These are phyloP conservation scores for Hapsidospora chrysogenum DNA, from an alignment of 495 filamentous ascomycete genomes.

Conservation along the genomic window DNA sequence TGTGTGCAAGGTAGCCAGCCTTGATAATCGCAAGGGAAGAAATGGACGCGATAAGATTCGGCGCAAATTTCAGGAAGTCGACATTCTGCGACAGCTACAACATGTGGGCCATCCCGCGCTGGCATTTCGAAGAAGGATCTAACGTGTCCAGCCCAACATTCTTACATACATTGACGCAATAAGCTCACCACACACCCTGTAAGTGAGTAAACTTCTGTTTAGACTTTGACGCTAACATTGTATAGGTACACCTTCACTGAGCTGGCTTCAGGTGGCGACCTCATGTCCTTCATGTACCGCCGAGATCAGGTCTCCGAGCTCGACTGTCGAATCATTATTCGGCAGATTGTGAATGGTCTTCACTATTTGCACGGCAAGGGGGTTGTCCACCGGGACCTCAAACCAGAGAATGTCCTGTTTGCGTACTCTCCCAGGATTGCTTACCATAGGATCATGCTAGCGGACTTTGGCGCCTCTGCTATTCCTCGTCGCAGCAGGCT, in stretches of 20 bases:
- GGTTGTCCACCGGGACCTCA: constrained; percentile 82
- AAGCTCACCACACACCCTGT: constrained; percentile 31
- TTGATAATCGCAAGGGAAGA: constrained; percentile 5
- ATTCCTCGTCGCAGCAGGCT: constrained; percentile 29
- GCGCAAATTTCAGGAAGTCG: constrained; percentile 29
- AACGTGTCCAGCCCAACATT: constrained; percentile 47
- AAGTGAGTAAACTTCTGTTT: constrained; percentile 9
- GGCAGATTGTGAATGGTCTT: constrained; percentile 63
- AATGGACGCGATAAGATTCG: constrained; percentile 6
- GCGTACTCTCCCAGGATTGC: constrained; percentile 37
- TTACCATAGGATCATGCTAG: constrained; percentile 43
- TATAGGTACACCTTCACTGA: constrained; percentile 50
- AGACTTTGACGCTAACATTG: constrained; percentile 2
- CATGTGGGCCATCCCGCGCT: no score
- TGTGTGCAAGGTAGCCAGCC: constrained; percentile 53
- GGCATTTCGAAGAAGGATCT: no score
- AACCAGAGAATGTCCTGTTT: constrained; percentile 83
- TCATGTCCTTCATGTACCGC: constrained; percentile 32
- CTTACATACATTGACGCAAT: constrained; percentile 38
- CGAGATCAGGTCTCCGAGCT: constrained; percentile 40
- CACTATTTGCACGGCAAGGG: constrained; percentile 66
- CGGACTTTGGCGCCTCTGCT: constrained; percentile 56
- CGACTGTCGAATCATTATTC: constrained; percentile 66
- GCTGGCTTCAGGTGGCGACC: constrained; percentile 48
- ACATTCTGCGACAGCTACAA: constrained; percentile 35